Evolutionary conservation across 495 filamentous ascomycete genomes (phyloP).

Genomic region (Talaromyces borbonicus): DNA sequence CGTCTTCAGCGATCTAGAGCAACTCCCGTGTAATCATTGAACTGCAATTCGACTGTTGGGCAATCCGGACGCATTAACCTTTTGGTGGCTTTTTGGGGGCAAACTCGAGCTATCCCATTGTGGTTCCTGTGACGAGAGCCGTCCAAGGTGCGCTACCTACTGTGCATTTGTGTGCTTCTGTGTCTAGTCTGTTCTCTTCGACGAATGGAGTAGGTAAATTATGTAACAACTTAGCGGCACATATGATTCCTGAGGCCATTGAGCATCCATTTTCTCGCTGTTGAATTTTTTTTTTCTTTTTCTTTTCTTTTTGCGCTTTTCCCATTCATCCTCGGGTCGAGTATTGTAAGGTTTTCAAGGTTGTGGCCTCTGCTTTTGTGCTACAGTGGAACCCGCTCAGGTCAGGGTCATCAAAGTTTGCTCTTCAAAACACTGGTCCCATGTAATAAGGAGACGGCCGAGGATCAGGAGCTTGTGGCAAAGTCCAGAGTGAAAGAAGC

Average conservation of each 20-base stretch:
- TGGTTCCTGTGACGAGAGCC: neutral
- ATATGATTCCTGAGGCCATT: no score
- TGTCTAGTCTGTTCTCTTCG: no score
- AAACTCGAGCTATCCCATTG: conserved; percentile 1
- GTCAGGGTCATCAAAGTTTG: conserved; percentile 1
- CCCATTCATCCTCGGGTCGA: no score
- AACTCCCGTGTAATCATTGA: no score
- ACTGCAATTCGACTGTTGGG: neutral
- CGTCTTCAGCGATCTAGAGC: neutral
- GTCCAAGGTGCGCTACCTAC: no score
- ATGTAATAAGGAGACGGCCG: no score
- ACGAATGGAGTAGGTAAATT: no score
- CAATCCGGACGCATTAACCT: neutral
- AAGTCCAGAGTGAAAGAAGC: no score
- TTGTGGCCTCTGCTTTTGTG: conserved; percentile 3
- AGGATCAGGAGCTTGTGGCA: no score
- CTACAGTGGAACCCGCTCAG: neutral
- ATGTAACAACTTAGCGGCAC: no score
- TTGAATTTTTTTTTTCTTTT: neutral
- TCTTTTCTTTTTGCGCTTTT: neutral
- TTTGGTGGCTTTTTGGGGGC: conserved; percentile 2
- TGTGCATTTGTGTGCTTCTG: no score
- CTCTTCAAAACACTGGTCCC: neutral
- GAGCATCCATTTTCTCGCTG: no score
- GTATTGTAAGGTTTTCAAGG: neutral